Evolutionary conservation across 768 basidiomycete species (phyloP), one percentile per base, ranked within the genome.

Genomic region (Rhizopogon rudus): DNA sequence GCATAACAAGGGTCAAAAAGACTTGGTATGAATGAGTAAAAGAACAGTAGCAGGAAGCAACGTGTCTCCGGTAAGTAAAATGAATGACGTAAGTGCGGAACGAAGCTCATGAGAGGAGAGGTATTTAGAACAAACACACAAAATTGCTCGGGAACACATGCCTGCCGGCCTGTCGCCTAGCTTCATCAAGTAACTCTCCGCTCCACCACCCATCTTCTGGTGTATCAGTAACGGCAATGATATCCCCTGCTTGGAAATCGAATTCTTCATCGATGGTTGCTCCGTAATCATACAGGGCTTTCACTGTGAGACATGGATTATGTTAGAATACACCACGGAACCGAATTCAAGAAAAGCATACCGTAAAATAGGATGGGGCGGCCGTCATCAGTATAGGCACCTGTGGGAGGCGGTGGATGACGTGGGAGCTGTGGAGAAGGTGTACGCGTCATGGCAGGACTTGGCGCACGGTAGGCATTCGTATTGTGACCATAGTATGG

Each of bases 201-300:
- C 85, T 89, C 96, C 95, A 98, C 96, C 96, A 98, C 1, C 96
- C 96, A 63, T 97, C 95, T 63, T 94, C 93, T 5, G 93, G 93
- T 6, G 93, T 96, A 20, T 85, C 80, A 0, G 91, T 95, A 9
- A 98, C 95, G 6, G 94, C 95, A 60, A 98, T 97, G 60, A 97
- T 91, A 71, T 98, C 96, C 2, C 90, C 92, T 20, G 85, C 77
- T 66, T 94, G 91, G 83, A 98, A 98, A 68, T 95, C 90, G 69
- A 98, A 98, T 73, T 98, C 96, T 65, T 95, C 93, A 1, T 90
- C 86, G 58, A 88, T 91, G 10, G 87, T 85, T 14, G 91, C 92
- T 0, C 72, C 71, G 63, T 94, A 95, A 69, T 93, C 89, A 67
- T 91, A 96, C 59, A 95, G 73, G 40, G 93, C 93, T 77, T 92